These are phyloP conservation scores for Salix koriyanagi DNA, from an alignment of 345 rosid genomes.

Conservation along the genomic window DNA sequence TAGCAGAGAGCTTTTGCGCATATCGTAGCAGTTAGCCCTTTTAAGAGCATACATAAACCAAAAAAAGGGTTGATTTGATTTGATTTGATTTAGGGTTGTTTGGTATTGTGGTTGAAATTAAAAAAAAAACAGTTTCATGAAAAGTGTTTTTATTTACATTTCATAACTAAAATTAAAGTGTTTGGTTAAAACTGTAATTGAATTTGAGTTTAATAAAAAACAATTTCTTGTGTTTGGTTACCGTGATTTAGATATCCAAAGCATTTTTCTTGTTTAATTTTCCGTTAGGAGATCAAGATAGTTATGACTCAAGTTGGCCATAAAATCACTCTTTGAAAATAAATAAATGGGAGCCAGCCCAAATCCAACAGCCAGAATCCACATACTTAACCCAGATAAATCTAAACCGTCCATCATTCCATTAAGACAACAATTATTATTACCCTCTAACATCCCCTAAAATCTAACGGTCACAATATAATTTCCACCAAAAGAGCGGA, in stretches of 20 bases:
- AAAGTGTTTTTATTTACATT: no score
- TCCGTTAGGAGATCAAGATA: no score
- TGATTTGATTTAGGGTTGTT: not conserved
- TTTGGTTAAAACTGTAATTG: no score
- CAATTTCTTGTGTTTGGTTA: no score
- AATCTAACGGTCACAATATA: conserved; percentile 35
- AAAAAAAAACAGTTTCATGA: no score
- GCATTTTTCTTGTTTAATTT: no score
- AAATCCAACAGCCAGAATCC: not conserved
- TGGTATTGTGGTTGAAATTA: no score
- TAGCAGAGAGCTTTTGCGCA: not conserved
- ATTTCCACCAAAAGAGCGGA: conserved; percentile 15
- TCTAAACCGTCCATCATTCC: not conserved
- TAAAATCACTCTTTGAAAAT: not conserved
- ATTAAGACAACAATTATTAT: conserved; percentile 45
- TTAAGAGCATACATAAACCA: not conserved
- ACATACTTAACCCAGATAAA: conserved; percentile 23
- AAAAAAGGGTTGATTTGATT: not conserved
- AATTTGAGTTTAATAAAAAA: no score
- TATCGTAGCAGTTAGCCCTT: not conserved
- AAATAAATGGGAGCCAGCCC: not conserved
- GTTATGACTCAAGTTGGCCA: not conserved
- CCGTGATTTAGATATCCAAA: no score
- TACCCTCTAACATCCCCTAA: conserved; percentile 22
- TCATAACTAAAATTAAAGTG: no score